phyloP scores from a whole-genome alignment of 805 yeast genomes.

The Candida xyloterini region DNA sequence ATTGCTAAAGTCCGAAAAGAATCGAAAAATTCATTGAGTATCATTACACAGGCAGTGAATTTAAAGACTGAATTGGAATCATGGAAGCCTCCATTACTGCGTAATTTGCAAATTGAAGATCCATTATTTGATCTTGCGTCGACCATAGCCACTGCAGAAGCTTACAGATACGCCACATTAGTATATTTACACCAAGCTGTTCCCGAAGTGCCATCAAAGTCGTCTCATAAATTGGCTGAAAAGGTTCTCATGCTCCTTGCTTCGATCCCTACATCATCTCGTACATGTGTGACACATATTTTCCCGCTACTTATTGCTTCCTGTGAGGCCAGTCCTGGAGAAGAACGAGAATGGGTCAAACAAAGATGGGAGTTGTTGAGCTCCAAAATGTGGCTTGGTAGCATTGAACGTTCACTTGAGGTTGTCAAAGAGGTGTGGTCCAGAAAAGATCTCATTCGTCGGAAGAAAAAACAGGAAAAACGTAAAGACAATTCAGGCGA shows the following conservation, averaged over 20 bases:
- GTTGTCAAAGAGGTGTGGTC: constrained; percentile 73
- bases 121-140: constrained; percentile 55
- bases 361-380: constrained; percentile 54
- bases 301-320: constrained; percentile 64
- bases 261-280: constrained; percentile 57
- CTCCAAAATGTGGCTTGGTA: constrained; percentile 61
- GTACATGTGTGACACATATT: constrained; percentile 57
- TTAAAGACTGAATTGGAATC: constrained; percentile 49
- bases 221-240: constrained; percentile 56
- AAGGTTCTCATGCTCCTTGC: constrained; percentile 58
- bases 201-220: constrained; percentile 58
- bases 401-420: constrained; percentile 61
- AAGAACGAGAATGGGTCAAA: constrained; percentile 61
- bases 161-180: constrained; percentile 58
- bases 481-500: constrained; percentile 10
- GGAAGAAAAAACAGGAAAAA: constrained; percentile 23
- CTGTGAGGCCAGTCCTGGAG: constrained; percentile 58
- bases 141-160: constrained; percentile 67
- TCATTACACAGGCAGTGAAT: constrained; percentile 53
- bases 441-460: constrained; percentile 48
- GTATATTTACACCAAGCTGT: constrained; percentile 67
- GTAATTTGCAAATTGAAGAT: constrained; percentile 38
- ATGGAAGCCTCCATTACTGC: constrained; percentile 51
- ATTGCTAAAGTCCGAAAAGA: constrained; percentile 45
- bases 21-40: constrained; percentile 40